These are phyloP conservation scores for Eutrema yunnanense DNA, from an alignment of 345 rosid genomes.

Conservation along the genomic window DNA sequence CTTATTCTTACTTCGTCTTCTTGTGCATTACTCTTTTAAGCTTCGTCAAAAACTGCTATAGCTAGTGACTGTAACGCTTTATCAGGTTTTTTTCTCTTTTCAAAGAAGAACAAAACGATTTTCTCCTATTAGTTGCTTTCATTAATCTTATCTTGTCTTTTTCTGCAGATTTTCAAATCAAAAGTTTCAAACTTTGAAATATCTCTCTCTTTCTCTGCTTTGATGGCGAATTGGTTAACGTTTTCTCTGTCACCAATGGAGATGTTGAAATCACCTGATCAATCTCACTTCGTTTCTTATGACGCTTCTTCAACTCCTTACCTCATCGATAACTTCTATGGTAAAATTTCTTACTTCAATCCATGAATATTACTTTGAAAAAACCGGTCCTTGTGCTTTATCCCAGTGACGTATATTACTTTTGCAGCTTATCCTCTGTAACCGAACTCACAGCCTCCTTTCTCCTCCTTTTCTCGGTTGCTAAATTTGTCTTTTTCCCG, in stretches of 20 bases:
- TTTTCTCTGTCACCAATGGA: constrained; percentile 87
- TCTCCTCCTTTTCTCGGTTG: constrained; percentile 9
- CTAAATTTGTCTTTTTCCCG: constrained; percentile 14
- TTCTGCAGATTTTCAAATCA: background rate
- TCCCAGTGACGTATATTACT: background rate
- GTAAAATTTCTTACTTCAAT: constrained; percentile 34
- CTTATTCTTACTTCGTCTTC: background rate
- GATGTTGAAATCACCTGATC: constrained; percentile 61
- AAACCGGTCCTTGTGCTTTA: background rate
- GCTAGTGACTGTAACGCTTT: background rate
- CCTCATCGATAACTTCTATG: constrained; percentile 70
- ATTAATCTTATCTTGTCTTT: background rate
- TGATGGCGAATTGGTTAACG: constrained; percentile 72
- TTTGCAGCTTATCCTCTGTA: constrained; percentile 6
- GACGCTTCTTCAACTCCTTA: constrained; percentile 55
- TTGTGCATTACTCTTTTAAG: background rate
- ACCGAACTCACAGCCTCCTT: constrained; percentile 3
- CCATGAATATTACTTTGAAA: background rate
- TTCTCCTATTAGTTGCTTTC: background rate
- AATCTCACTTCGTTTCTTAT: constrained; percentile 47
- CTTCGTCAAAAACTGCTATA: background rate
- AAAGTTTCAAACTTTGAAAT: constrained; percentile 10
- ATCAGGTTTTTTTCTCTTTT: background rate
- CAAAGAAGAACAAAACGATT: background rate
- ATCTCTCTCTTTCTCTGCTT: constrained; percentile 9